Conservation (phyloP, 805 yeast genomes). For the Cyberlindnera bimundalis region DNA sequence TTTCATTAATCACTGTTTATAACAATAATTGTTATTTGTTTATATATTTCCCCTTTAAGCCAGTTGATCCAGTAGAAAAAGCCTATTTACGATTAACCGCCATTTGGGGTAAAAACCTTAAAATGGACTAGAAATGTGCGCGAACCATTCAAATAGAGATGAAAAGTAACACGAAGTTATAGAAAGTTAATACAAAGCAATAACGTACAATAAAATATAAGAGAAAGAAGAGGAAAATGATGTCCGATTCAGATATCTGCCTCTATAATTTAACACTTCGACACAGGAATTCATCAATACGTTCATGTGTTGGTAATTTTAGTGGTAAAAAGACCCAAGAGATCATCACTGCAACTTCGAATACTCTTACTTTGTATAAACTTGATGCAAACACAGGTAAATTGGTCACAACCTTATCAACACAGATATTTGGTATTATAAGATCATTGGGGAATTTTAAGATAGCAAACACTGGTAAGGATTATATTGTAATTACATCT, state of each 20-base stretch:
- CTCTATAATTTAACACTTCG: constrained; percentile 73
- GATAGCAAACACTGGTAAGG: constrained; percentile 49
- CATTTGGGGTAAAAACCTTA: too few relatives aligned
- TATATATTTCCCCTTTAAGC: too few relatives aligned
- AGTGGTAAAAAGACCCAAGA: constrained; percentile 57
- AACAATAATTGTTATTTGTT: too few relatives aligned
- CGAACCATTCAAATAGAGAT: too few relatives aligned
- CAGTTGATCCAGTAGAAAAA: too few relatives aligned
- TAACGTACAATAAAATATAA: too few relatives aligned
- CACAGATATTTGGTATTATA: constrained; percentile 56
- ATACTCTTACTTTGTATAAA: constrained; percentile 50
- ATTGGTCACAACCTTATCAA: constrained; percentile 39
- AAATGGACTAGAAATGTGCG: too few relatives aligned
- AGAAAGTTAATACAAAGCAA: not conserved
- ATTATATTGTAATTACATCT: constrained; percentile 62
- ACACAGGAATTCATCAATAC: constrained; percentile 49
- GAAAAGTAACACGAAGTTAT: not conserved
- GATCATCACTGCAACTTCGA: constrained; percentile 54
- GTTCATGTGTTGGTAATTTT: constrained; percentile 68
- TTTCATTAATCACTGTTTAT: too few relatives aligned
- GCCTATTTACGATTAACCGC: too few relatives aligned
- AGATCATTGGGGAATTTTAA: constrained; percentile 50
- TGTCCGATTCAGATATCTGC: constrained; percentile 30
- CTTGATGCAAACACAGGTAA: constrained; percentile 56
- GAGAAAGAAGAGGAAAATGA: constrained; percentile 1